Conservation (phyloP, 176 grass and related monocot species). For the Oryza officinalis region DNA sequence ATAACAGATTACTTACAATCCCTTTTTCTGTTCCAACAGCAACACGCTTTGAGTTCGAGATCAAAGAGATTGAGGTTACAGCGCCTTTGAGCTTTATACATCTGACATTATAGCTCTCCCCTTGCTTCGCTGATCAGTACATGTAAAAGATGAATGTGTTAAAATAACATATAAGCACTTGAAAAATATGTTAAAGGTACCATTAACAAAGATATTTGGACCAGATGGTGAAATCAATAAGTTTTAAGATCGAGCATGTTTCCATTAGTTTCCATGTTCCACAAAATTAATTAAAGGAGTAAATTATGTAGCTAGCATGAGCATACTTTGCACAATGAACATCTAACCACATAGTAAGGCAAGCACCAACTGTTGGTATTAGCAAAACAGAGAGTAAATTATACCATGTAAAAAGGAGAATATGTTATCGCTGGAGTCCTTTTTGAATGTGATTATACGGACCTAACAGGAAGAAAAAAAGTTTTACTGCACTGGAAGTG, state of each 20-base stretch:
- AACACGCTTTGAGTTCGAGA: slow-evolving; percentile 68
- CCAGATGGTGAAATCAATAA: slow-evolving; percentile 12
- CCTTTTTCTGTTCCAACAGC: slow-evolving; percentile 89
- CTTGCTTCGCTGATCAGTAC: slow-evolving; percentile 72
- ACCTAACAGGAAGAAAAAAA: slow-evolving; percentile 54
- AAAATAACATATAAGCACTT: slow-evolving; percentile 19
- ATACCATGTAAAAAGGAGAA: slow-evolving; percentile 93
- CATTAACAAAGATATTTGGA: slow-evolving; percentile 5
- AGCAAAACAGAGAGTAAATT: slow-evolving; percentile 9
- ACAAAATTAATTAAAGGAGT: not conserved
- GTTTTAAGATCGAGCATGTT: not conserved
- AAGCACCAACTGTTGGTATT: slow-evolving; percentile 12
- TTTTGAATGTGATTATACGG: slow-evolving; percentile 75
- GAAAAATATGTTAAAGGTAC: slow-evolving; percentile 1
- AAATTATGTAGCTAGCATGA: slow-evolving; percentile 1
- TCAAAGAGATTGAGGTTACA: slow-evolving; percentile 49
- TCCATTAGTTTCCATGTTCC: slow-evolving; percentile 14
- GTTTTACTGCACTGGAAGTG: slow-evolving; percentile 29
- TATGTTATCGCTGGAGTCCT: slow-evolving; percentile 60
- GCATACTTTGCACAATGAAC: not conserved
- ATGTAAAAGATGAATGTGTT: slow-evolving; percentile 11
- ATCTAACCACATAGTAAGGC: slow-evolving; percentile 9
- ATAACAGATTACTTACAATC: slow-evolving; percentile 64
- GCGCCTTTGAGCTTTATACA: slow-evolving; percentile 82
- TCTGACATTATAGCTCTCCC: slow-evolving; percentile 59